A percentile compares a stretch with the other conserved stretches of the same genome.
Conservation (phyloP, 352 stramenopile genomes). For the Aphanomyces euteiches region DNA sequence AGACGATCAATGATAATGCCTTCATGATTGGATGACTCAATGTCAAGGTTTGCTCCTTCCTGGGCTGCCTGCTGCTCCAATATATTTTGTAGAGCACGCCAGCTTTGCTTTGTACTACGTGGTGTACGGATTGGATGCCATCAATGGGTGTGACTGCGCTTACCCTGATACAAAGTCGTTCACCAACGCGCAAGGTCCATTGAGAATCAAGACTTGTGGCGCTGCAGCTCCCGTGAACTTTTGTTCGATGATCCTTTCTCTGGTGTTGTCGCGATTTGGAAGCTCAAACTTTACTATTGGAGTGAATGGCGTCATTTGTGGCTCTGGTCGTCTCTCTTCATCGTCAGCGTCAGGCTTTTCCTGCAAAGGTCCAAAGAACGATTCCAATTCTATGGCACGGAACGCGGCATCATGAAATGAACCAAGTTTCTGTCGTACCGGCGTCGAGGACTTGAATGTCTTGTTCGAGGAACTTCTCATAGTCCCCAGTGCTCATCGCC, state of each 20-base stretch:
- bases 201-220: conserved; percentile 9
- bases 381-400: too few relatives aligned
- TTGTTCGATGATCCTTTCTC: not conserved
- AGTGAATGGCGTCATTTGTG: too few relatives aligned
- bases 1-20: conserved; percentile 12
- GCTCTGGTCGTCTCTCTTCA: too few relatives aligned
- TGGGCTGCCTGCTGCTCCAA: not conserved
- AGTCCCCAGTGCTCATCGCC: too few relatives aligned
- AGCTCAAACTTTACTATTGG: too few relatives aligned
- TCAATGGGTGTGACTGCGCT: not conserved
- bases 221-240: not conserved
- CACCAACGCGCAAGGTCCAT: conserved; percentile 21
- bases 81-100: not conserved
- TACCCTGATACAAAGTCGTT: conserved; percentile 16
- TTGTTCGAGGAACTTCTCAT: too few relatives aligned
- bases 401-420: too few relatives aligned
- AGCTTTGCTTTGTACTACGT: not conserved
- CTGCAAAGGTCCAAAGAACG: not conserved
- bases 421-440: too few relatives aligned
- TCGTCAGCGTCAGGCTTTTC: not conserved
- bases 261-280: too few relatives aligned
- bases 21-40: conserved; percentile 17
- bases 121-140: not conserved
- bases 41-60: not conserved
- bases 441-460: too few relatives aligned